Percentiles rank a stretch among this genome's conserved stretches.
These are phyloP conservation scores for Penicillium crystallinum DNA, from an alignment of 495 filamentous ascomycete genomes.

Conservation along the genomic window DNA sequence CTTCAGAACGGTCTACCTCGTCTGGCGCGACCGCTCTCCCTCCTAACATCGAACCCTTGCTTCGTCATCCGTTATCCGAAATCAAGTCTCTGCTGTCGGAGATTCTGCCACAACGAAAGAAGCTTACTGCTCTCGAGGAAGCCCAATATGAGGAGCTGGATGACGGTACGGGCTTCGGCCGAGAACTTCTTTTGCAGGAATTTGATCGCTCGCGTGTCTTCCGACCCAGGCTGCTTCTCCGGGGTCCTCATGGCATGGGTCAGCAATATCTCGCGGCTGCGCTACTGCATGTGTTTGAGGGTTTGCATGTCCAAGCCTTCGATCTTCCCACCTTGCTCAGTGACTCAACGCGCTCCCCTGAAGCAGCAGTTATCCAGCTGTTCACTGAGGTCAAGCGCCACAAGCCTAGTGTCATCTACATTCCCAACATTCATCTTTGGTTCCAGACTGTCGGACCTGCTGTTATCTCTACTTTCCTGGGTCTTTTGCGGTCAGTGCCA, in stretches of 20 bases:
- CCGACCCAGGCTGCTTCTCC: slow-evolving; percentile 77
- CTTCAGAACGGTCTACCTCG: slow-evolving; percentile 80
- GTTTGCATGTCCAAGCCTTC: slow-evolving; percentile 90
- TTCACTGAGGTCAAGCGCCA: slow-evolving; percentile 90
- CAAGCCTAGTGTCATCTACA: slow-evolving; percentile 93
- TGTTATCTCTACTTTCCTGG: slow-evolving; percentile 71
- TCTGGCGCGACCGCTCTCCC: slow-evolving; percentile 77
- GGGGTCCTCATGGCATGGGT: slow-evolving; percentile 80
- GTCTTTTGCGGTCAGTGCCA: slow-evolving; percentile 69
- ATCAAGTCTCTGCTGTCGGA: slow-evolving; percentile 64
- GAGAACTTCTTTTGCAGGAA: slow-evolving; percentile 81
- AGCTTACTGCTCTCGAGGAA: slow-evolving; percentile 84
- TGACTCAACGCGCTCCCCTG: slow-evolving; percentile 66
- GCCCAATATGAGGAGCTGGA: slow-evolving; percentile 86
- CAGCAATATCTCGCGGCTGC: slow-evolving; percentile 89
- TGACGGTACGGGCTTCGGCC: slow-evolving; percentile 72
- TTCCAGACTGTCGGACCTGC: slow-evolving; percentile 61
- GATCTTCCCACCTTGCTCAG: slow-evolving; percentile 79
- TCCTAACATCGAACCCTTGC: slow-evolving; percentile 71
- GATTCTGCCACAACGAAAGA: slow-evolving; percentile 76
- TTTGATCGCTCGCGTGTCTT: slow-evolving; percentile 88
- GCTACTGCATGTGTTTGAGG: slow-evolving; percentile 82
- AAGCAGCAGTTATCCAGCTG: slow-evolving; percentile 80
- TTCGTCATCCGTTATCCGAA: slow-evolving; percentile 63
- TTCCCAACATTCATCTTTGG: slow-evolving; percentile 87